Conservation (phyloP, 768 basidiomycete genomes). For the Tulasnella calospora region DNA sequence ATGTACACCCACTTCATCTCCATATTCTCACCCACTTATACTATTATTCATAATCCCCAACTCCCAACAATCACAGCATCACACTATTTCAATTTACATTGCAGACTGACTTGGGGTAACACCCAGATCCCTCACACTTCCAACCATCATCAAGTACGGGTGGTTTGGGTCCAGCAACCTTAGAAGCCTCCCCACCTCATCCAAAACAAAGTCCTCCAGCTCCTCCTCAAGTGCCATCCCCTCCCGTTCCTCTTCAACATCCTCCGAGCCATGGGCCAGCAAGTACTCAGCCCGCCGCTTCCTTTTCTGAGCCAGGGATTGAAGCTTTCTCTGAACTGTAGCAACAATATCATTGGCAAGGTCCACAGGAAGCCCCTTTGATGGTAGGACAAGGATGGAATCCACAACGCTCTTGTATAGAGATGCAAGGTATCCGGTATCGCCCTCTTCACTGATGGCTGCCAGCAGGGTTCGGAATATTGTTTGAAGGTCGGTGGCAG, state of each 20-base stretch:
- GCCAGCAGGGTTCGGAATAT: slow-evolving; percentile 61
- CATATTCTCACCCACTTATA: no score
- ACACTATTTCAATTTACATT: not conserved
- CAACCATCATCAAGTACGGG: slow-evolving; percentile 61
- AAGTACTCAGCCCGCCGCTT: slow-evolving; percentile 46
- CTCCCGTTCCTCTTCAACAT: slow-evolving; percentile 53
- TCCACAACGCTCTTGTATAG: slow-evolving; percentile 68
- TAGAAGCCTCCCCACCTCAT: slow-evolving; percentile 70
- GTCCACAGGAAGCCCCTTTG: slow-evolving; percentile 49
- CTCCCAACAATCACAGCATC: no score
- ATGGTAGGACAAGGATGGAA: slow-evolving; percentile 54
- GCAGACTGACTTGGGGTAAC: slow-evolving; percentile 31
- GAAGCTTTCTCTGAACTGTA: slow-evolving; percentile 67
- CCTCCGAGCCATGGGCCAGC: slow-evolving; percentile 29
- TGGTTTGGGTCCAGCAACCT: slow-evolving; percentile 53
- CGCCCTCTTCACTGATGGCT: slow-evolving; percentile 61
- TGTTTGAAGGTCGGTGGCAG: slow-evolving; percentile 61
- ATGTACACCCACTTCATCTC: no score
- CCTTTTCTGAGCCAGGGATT: slow-evolving; percentile 61
- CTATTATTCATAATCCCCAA: no score
- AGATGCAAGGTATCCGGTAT: slow-evolving; percentile 71
- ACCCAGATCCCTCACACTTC: slow-evolving; percentile 67
- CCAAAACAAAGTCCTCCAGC: slow-evolving; percentile 75
- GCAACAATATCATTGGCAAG: slow-evolving; percentile 55
- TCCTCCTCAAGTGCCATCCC: slow-evolving; percentile 71